These are phyloP conservation scores for Isatis tinctoria DNA, from an alignment of 345 rosid genomes.

Conservation along the genomic window DNA sequence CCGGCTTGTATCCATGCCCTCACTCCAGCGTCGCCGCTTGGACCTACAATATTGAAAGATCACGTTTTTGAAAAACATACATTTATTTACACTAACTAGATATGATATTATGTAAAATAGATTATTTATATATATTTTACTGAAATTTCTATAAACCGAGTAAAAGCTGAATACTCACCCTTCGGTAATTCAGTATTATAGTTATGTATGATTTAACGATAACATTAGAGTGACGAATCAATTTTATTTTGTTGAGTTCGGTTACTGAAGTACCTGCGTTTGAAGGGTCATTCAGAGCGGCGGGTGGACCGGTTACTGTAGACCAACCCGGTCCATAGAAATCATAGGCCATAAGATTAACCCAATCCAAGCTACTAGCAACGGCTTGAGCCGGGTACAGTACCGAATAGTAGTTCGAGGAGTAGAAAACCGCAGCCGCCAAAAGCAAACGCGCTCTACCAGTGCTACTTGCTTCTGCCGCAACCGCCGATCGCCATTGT, in stretches of 20 bases:
- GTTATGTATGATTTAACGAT: no score
- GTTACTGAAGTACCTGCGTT: slow-evolving; percentile 15
- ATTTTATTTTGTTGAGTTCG: no score
- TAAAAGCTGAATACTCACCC: no score
- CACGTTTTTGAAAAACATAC: no score
- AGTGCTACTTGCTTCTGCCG: slow-evolving; percentile 37
- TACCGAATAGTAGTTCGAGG: slow-evolving; percentile 9
- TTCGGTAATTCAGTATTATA: no score
- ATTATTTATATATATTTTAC: no score
- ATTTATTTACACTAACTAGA: no score
- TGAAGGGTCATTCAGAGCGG: slow-evolving; percentile 53
- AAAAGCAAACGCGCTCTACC: slow-evolving; percentile 37
- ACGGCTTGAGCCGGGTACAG: slow-evolving; percentile 40
- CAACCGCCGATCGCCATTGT: slow-evolving; percentile 49
- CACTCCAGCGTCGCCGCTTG: slow-evolving; percentile 56
- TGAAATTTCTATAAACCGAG: no score
- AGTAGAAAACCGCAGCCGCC: slow-evolving; percentile 48
- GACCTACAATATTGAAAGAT: slow-evolving; percentile 7
- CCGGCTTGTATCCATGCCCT: slow-evolving; percentile 52
- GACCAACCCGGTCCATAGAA: slow-evolving; percentile 49
- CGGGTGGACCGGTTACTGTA: slow-evolving; percentile 47
- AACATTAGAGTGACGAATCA: no score
- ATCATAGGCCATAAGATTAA: slow-evolving; percentile 57
- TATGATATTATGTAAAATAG: no score
- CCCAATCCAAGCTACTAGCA: slow-evolving; percentile 48